Conservation (phyloP, 1,139 yeast genomes). For the Kodamaea suecica region DNA sequence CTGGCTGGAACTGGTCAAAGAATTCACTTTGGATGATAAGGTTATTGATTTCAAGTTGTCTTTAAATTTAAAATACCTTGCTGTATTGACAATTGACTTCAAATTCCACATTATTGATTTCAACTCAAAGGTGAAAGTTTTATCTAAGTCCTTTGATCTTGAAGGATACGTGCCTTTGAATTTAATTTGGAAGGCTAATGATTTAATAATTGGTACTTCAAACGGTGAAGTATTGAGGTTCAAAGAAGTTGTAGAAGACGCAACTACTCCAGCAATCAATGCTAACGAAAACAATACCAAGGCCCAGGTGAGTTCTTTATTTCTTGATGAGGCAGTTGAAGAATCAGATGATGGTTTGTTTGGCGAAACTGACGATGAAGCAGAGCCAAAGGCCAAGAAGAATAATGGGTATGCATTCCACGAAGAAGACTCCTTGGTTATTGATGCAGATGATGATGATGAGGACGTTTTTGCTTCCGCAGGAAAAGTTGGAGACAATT, state of each 20-base stretch:
- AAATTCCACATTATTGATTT: slow-evolving; percentile 57
- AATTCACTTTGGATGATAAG: slow-evolving; percentile 9
- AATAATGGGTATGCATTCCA: slow-evolving; percentile 19
- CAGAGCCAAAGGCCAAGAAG: slow-evolving; percentile 7
- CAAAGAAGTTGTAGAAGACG: slow-evolving; percentile 26
- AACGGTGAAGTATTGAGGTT: slow-evolving; percentile 48
- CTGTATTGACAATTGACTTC: slow-evolving; percentile 50
- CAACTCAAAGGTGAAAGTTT: slow-evolving; percentile 22
- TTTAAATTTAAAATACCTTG: slow-evolving; percentile 57
- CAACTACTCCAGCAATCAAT: slow-evolving; percentile 4
- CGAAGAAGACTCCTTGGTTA: slow-evolving; percentile 34
- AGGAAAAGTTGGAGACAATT: slow-evolving; percentile 4
- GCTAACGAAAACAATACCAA: slow-evolving; percentile 1
- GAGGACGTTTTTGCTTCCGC: slow-evolving; percentile 15
- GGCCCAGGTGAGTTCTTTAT: slow-evolving; percentile 13
- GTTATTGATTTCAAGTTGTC: slow-evolving; percentile 58
- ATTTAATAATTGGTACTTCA: slow-evolving; percentile 49
- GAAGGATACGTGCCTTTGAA: slow-evolving; percentile 18
- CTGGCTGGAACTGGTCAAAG: slow-evolving; percentile 18
- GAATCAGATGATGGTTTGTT: slow-evolving; percentile 19
- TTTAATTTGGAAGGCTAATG: slow-evolving; percentile 24
- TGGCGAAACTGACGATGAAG: slow-evolving; percentile 23
- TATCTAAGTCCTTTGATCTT: slow-evolving; percentile 10
- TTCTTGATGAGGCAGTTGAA: slow-evolving; percentile 31
- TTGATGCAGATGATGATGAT: slow-evolving; percentile 35